These are phyloP conservation scores for Ceratocystis huliohia DNA, from an alignment of 2,329 filamentous ascomycete species.

Conservation along the genomic window DNA sequence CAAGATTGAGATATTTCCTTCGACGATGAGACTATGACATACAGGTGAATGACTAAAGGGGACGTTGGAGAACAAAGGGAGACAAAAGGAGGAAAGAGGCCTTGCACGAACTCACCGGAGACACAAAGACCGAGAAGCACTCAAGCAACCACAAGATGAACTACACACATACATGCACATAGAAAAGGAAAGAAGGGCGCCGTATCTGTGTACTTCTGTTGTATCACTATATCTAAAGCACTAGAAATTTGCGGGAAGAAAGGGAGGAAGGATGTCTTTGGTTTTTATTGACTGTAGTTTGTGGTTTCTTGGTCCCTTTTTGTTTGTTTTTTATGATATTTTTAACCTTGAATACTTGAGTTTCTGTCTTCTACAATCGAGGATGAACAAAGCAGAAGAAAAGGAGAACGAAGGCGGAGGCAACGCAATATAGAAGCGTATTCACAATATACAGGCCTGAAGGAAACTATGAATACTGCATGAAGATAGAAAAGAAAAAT, in stretches of 20 bases:
- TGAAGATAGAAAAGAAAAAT: too few species aligned
- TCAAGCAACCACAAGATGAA: too few species aligned
- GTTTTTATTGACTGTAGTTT: neutral
- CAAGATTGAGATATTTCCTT: too few species aligned
- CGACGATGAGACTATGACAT: neutral
- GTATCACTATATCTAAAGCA: conserved; percentile 10
- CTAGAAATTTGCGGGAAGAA: neutral
- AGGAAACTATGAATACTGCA: too few species aligned
- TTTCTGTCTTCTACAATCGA: neutral
- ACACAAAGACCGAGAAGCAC: neutral
- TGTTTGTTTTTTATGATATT: neutral
- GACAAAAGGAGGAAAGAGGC: neutral
- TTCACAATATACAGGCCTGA: too few species aligned
- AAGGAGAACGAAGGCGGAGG: neutral
- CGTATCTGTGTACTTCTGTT: conserved; percentile 5
- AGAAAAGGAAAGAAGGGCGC: neutral
- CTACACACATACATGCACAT: too few species aligned
- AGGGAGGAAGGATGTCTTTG: neutral
- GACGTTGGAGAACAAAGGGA: neutral
- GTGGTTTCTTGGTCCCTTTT: neutral
- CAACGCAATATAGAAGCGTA: too few species aligned
- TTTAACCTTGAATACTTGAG: neutral
- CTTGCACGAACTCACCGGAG: neutral
- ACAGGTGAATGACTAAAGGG: neutral
- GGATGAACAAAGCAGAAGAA: neutral